A percentile compares a stretch with the other conserved stretches of the same genome.
Conservation (phyloP, 192 early-diverging fungal species). For the Geosiphon pyriformis region DNA sequence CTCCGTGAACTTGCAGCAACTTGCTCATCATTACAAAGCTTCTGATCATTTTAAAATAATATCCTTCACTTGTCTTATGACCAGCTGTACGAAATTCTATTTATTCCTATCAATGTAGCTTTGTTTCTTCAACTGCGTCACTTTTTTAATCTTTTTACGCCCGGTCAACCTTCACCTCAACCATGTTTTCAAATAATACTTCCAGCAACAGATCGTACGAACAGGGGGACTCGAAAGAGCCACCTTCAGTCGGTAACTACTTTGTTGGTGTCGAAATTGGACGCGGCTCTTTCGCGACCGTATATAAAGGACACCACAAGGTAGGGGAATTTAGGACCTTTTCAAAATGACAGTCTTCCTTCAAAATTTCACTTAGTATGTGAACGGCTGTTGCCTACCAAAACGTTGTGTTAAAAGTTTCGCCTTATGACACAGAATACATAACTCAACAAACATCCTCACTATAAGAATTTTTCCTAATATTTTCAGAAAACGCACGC, state of each 20-base stretch:
- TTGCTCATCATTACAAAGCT: no score
- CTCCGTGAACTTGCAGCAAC: no score
- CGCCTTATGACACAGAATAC: no score
- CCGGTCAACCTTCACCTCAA: background rate
- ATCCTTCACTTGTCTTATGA: background rate
- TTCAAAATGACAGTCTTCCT: no score
- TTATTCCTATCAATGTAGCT: background rate
- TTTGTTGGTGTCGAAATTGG: conserved; percentile 80
- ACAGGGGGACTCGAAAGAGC: background rate
- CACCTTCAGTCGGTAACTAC: conserved; percentile 64
- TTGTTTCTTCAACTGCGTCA: background rate
- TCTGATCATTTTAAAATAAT: background rate
- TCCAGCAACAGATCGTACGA: conserved; percentile 1
- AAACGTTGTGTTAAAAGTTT: no score
- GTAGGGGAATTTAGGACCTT: conserved; percentile 30
- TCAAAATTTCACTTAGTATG: no score
- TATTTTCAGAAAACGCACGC: conserved; percentile 44
- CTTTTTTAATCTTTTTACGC: background rate
- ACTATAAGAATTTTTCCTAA: conserved; percentile 4
- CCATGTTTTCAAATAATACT: background rate
- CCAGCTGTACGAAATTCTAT: background rate
- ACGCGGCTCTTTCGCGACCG: conserved; percentile 92
- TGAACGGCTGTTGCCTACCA: no score
- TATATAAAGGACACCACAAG: conserved; percentile 76
- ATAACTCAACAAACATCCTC: background rate